These are phyloP conservation scores for Neopestalotiopsis sp. DNA, from an alignment of 2,329 filamentous ascomycete species.

Conservation along the genomic window DNA sequence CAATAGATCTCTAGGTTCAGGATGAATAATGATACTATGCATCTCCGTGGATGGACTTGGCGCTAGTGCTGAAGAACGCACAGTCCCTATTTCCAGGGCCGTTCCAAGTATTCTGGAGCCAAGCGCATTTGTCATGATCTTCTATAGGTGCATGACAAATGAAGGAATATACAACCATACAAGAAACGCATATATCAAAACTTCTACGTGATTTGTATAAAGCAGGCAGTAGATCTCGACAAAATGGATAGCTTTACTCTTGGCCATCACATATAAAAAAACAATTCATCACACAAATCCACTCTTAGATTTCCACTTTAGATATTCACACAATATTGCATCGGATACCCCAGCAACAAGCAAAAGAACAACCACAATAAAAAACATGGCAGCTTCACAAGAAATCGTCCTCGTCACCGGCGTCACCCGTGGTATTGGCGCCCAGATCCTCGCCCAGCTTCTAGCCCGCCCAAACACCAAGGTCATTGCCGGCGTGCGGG, in stretches of 20 bases:
- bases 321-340: not conserved
- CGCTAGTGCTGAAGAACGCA: not conserved
- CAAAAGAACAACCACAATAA: not conserved
- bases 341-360: no score
- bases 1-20: no score
- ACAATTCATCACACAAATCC: not conserved
- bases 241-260: not conserved
- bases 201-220: not conserved
- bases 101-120: not conserved
- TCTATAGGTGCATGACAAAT: not conserved
- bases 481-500: slow-evolving; percentile 7
- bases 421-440: slow-evolving; percentile 6
- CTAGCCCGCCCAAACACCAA: slow-evolving; percentile 1
- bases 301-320: not conserved
- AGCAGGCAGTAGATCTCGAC: not conserved
- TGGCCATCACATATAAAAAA: not conserved
- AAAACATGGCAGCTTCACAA: not conserved
- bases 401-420: slow-evolving; percentile 11
- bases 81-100: not conserved
- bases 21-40: no score
- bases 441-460: not conserved
- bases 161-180: not conserved
- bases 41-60: no score
- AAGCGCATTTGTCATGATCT: not conserved
- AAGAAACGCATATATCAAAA: not conserved